phyloP scores from a whole-genome alignment of 129 eudicot species.

The Tagetes erecta region DNA sequence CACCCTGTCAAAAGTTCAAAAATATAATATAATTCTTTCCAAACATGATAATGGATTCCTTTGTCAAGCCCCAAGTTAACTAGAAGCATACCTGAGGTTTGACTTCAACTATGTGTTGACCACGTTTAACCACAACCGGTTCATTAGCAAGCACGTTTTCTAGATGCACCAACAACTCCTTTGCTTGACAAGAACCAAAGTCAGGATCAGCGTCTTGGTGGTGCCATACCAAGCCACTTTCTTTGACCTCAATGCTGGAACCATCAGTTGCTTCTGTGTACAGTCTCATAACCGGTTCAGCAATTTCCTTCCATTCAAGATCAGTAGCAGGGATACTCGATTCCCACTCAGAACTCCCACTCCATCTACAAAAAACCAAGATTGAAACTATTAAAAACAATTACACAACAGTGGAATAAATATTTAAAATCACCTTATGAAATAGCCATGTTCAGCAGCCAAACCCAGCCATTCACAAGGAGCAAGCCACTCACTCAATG shows the following conservation, averaged over 20 bases:
- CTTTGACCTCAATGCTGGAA: conserved; percentile 73
- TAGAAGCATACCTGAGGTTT: conserved; percentile 67
- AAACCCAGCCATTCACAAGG: conserved; percentile 74
- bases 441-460: conserved; percentile 91
- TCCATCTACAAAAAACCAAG: conserved; percentile 52
- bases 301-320: conserved; percentile 76
- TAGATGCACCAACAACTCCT: conserved; percentile 67
- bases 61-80: neutral
- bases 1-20: conserved; percentile 31
- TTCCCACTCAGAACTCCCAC: conserved; percentile 57
- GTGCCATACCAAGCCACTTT: conserved; percentile 89
- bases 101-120: conserved; percentile 84
- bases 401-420: neutral
- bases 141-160: conserved; percentile 75
- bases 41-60: neutral
- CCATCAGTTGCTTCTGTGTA: conserved; percentile 89
- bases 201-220: conserved; percentile 78
- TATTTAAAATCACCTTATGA: conserved; percentile 47
- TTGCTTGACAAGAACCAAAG: conserved; percentile 82
- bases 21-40: no score
- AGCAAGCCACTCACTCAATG: conserved; percentile 67
- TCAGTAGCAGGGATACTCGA: conserved; percentile 42
- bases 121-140: conserved; percentile 73
- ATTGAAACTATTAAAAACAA: neutral
- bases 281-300: conserved; percentile 65